Base-by-base conservation (phyloP, 306 rosid genomes). In the Cicer yamashitae region DNA sequence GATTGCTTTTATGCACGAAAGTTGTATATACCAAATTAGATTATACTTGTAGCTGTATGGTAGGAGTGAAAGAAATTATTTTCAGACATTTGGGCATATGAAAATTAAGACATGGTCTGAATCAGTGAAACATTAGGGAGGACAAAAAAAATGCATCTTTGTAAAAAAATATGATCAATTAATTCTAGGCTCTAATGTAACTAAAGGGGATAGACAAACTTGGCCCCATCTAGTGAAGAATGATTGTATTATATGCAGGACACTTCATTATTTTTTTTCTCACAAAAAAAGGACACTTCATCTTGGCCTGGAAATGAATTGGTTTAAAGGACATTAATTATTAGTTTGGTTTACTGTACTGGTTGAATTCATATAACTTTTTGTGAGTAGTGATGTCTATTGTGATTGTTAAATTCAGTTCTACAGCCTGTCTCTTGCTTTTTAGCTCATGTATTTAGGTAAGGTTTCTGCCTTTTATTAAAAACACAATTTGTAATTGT, bases 391-490 rank as follows among this genome's bases (percentile, higher is more conserved):
- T 6, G 53, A 37, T 69, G 64, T 64, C 73, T 52, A 41, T 67
- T 63, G 18, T 62, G 41, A 43, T 18, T 70, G 70, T 50, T 75
- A 68, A 44, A 63, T 77, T 54, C 57, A 7, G 60, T 44, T 46
- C 30, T 45, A 7, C 10, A 2, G 7, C 48, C 2, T 17, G 46
- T 58, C 20, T 67, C 9, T 7, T 15, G 7, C 22, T 59, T 56
- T 25, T 67, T 18, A 69, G 45, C 54, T 39, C 53, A 4, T 65
- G 77, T 69, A 37, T 61, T 47, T 45, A 59, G 58, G 44, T 52
- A 34, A 18, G 18, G 38, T 63, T 61, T 69, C 73, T 75, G 46
- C 73, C 79, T 68, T 30, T 30, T 70, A 14, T 70, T 22, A 18
- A 10, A 56, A 47, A 65, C 45, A 22, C 59, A 71, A 46, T 66